A percentile compares a stretch with the other conserved stretches of the same genome.
These are phyloP conservation scores for Acmispon strigosus DNA, from an alignment of 306 rosid species.

Conservation along the genomic window DNA sequence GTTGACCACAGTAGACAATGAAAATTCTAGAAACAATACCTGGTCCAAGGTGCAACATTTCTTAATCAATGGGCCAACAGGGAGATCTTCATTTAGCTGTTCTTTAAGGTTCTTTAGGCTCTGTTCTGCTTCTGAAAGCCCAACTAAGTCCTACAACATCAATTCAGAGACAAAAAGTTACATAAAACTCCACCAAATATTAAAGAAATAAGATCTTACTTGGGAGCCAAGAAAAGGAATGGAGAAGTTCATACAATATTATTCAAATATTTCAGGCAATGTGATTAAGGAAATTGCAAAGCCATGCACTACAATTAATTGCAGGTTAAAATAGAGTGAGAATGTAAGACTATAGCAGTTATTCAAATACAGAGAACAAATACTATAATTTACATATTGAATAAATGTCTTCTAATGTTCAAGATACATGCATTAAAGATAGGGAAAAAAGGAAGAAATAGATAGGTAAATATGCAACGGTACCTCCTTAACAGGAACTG, in stretches of 20 bases:
- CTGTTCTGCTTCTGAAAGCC: conserved; percentile 67
- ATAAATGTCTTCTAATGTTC: not conserved
- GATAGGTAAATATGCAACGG: conserved; percentile 3
- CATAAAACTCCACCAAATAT: conserved; percentile 1
- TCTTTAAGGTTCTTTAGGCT: conserved; percentile 81
- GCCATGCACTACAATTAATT: not conserved
- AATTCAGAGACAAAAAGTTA: conserved; percentile 23
- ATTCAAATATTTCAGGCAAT: not conserved
- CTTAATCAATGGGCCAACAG: conserved; percentile 79
- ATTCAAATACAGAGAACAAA: not conserved
- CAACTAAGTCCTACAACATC: conserved; percentile 60
- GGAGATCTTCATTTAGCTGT: conserved; percentile 69
- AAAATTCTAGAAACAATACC: conserved; percentile 35
- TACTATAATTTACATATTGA: not conserved
- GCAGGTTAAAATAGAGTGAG: not conserved
- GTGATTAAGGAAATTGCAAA: not conserved
- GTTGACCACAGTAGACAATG: not conserved
- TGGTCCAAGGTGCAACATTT: conserved; percentile 91
- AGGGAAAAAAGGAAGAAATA: not conserved
- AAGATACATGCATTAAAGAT: not conserved
- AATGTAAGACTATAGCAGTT: not conserved
- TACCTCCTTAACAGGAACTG: conserved; percentile 77
- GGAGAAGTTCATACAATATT: conserved; percentile 7
- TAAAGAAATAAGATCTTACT: conserved; percentile 1
- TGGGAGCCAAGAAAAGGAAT: conserved; percentile 1